phyloP scores from a whole-genome alignment of 1,139 yeast genomes.

The Candida sanyaensis region DNA sequence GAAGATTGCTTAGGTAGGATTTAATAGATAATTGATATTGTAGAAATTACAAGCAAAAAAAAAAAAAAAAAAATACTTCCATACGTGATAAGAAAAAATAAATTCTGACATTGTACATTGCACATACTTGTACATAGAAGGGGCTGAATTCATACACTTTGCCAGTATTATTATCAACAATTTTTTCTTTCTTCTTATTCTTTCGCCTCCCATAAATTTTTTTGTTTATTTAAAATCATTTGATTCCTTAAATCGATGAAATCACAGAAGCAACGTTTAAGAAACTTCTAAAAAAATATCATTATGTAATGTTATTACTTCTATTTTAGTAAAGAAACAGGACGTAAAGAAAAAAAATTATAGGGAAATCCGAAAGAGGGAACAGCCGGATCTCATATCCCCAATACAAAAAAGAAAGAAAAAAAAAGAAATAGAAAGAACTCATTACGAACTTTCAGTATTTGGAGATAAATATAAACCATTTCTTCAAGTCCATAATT shows the following conservation, averaged over 20 bases:
- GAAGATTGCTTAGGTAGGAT: conserved; percentile 69
- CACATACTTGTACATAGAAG: too few species aligned
- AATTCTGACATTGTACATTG: too few species aligned
- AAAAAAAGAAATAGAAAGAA: not conserved
- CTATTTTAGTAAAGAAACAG: not conserved
- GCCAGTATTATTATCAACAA: too few species aligned
- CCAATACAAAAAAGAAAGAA: not conserved
- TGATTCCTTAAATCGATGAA: not conserved
- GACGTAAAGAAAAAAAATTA: not conserved
- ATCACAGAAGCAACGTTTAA: not conserved
- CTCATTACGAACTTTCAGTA: not conserved
- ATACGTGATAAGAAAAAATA: too few species aligned
- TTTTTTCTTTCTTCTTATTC: too few species aligned
- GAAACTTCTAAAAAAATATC: not conserved
- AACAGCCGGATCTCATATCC: conserved; percentile 1
- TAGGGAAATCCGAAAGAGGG: not conserved
- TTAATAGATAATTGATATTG: not conserved
- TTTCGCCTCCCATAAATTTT: not conserved
- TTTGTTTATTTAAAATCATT: not conserved
- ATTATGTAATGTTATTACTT: not conserved
- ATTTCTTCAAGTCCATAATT: not conserved
- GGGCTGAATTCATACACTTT: too few species aligned
- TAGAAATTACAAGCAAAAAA: not conserved
- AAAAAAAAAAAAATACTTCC: not conserved
- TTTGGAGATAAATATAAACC: not conserved